These are phyloP conservation scores for Beauveria caledonica DNA, from an alignment of 2,329 filamentous ascomycete genomes.

Conservation along the genomic window DNA sequence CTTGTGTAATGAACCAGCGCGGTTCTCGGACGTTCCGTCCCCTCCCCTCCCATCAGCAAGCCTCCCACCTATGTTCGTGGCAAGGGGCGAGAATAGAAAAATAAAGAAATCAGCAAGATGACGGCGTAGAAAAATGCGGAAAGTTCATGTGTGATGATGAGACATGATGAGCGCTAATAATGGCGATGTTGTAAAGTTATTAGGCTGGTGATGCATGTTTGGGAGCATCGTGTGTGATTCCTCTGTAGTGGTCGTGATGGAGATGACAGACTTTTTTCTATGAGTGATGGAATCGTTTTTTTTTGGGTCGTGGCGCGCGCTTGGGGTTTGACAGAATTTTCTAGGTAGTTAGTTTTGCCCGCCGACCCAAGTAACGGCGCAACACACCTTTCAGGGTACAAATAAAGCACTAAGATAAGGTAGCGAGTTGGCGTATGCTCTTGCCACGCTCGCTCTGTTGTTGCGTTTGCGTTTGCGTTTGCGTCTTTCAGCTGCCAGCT, in stretches of 20 bases:
- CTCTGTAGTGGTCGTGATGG: neutral
- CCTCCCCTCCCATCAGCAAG: neutral
- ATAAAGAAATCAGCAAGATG: neutral
- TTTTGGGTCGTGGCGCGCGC: neutral
- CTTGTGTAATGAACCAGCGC: neutral
- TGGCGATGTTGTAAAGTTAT: neutral
- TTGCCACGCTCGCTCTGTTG: neutral
- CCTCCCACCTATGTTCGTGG: neutral
- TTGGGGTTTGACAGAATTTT: neutral
- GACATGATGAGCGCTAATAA: neutral
- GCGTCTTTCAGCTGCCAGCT: neutral
- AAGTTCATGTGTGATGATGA: slow-evolving; percentile 7
- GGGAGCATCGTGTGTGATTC: slow-evolving; percentile 9
- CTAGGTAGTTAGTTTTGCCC: neutral
- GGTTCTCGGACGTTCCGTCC: slow-evolving; percentile 8
- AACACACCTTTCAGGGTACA: no score
- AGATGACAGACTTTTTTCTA: neutral
- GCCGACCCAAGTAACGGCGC: neutral
- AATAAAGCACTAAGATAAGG: no score
- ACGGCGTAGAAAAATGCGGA: slow-evolving; percentile 8
- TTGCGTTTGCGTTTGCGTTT: neutral
- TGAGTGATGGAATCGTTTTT: neutral
- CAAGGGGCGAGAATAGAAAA: neutral
- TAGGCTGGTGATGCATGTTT: neutral
- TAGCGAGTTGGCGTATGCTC: neutral